Evolutionary conservation across 129 eudicot genomes (phyloP).

Genomic region (Artemisia annua): DNA sequence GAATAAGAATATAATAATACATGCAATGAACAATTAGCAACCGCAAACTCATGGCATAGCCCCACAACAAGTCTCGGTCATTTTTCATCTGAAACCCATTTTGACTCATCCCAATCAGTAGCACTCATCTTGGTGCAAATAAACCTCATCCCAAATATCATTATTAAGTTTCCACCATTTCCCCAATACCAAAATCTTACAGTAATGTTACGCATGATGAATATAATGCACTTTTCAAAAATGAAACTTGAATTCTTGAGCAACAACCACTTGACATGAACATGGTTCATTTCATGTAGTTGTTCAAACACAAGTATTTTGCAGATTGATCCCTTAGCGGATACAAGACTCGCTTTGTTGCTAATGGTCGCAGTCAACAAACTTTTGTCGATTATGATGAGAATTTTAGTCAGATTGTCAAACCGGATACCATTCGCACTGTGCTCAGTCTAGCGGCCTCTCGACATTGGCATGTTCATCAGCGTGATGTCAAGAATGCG

Average conservation of each 20-base stretch:
- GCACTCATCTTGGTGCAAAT: too few relatives aligned
- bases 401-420: neutral
- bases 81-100: too few relatives aligned
- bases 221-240: neutral
- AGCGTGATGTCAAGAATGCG: neutral
- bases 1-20: too few relatives aligned
- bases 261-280: neutral
- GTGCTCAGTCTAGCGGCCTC: neutral
- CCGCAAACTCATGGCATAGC: too few relatives aligned
- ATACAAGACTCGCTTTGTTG: neutral
- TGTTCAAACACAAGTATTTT: neutral
- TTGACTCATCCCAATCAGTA: too few relatives aligned
- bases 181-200: too few relatives aligned
- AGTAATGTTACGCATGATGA: neutral
- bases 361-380: constrained; percentile 5
- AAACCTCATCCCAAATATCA: too few relatives aligned
- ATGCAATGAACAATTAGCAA: too few relatives aligned
- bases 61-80: too few relatives aligned
- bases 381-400: neutral
- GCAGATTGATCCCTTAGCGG: neutral
- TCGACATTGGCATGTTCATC: neutral
- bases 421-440: too few relatives aligned
- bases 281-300: neutral
- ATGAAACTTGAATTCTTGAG: neutral
- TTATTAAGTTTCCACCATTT: too few relatives aligned